phyloP scores from a whole-genome alignment of 2,329 filamentous ascomycete species.

The Didymosphaeria variabile region DNA sequence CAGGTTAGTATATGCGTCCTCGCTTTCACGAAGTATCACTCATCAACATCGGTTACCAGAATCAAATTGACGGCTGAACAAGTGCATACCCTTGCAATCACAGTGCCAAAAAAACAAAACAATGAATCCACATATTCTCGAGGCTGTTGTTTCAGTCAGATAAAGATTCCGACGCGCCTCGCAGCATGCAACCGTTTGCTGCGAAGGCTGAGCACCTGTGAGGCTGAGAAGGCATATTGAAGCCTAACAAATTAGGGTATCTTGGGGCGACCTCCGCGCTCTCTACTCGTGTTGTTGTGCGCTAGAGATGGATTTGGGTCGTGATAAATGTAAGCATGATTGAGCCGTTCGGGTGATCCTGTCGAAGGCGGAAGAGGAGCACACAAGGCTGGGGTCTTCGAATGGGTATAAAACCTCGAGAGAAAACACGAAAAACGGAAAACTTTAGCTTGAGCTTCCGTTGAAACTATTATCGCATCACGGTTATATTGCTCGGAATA shows the following conservation, averaged over 20 bases:
- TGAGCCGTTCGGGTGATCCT: not conserved
- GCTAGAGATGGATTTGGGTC: not conserved
- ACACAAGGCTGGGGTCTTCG: not conserved
- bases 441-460: no score
- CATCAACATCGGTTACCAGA: not conserved
- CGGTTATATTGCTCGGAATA: no score
- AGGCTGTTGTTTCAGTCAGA: not conserved
- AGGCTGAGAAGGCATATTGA: no score
- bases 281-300: not conserved
- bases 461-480: no score
- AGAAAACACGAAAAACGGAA: no score
- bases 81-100: not conserved
- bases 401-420: no score
- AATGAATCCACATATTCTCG: not conserved
- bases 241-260: not conserved
- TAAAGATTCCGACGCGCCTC: not conserved
- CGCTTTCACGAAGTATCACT: not conserved
- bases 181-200: not conserved
- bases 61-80: not conserved
- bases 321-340: not conserved
- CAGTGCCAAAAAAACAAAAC: not conserved
- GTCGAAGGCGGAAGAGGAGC: no score
- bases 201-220: not conserved
- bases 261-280: not conserved
- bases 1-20: not conserved